phyloP scores from a whole-genome alignment of 257 asterid genomes.

The Jasminum sambac region DNA sequence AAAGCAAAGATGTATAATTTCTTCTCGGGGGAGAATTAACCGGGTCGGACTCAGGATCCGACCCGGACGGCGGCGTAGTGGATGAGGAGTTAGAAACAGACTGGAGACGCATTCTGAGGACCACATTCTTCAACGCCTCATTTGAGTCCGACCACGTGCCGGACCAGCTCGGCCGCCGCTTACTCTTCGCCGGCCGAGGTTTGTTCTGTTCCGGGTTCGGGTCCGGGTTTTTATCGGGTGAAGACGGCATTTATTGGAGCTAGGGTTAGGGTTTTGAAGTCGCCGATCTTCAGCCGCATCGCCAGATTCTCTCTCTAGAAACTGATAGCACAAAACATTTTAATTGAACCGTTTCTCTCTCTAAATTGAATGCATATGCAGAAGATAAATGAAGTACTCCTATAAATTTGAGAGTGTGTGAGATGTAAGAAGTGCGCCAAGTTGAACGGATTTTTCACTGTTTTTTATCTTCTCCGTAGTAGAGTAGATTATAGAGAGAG shows the following conservation, averaged over 20 bases:
- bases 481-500: not conserved
- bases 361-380: not conserved
- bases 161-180: conserved; percentile 50
- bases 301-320: conserved; percentile 22
- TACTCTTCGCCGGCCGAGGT: conserved; percentile 32
- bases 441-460: conserved; percentile 12
- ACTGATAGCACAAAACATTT: conserved; percentile 12
- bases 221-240: conserved; percentile 42
- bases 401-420: not conserved
- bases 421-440: conserved; percentile 19
- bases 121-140: conserved; percentile 57
- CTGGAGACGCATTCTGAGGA: conserved; percentile 65
- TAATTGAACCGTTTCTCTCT: conserved; percentile 20
- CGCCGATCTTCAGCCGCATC: conserved; percentile 30
- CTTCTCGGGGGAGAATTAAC: conserved; percentile 34
- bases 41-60: conserved; percentile 66
- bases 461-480: not conserved
- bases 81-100: conserved; percentile 65
- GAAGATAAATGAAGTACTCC: not conserved
- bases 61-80: conserved; percentile 63
- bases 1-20: conserved; percentile 48
- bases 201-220: conserved; percentile 21
- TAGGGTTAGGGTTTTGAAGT: conserved; percentile 41
- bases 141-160: conserved; percentile 51
- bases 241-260: conserved; percentile 39